Conservation (phyloP, 1,284 basidiomycete species). For the Cutaneotrichosporon sp. region DNA sequence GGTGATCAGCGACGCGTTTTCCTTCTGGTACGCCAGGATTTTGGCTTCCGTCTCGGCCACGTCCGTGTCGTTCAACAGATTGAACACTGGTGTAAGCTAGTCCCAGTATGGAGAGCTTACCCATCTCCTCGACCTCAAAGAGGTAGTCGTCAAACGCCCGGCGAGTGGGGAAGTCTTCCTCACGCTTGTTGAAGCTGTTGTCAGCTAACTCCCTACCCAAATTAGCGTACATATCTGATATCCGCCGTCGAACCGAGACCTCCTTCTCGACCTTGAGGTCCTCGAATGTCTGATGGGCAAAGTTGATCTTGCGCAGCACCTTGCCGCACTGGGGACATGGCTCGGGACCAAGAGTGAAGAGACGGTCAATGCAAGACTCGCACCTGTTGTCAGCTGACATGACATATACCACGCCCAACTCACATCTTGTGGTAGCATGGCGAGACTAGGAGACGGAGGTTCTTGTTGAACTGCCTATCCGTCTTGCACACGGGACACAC, state of each 20-base stretch:
- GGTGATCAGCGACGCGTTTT: slow-evolving; percentile 75
- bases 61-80: slow-evolving; percentile 88
- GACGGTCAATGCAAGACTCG: slow-evolving; percentile 92
- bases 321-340: slow-evolving; percentile 91
- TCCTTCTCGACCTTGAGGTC: slow-evolving; percentile 96
- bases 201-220: slow-evolving; percentile 13
- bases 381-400: slow-evolving; percentile 58
- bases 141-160: slow-evolving; percentile 93
- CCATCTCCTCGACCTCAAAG: slow-evolving; percentile 92
- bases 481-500: slow-evolving; percentile 97
- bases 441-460: slow-evolving; percentile 86
- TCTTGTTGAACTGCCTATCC: slow-evolving; percentile 91
- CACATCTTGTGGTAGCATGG: slow-evolving; percentile 99
- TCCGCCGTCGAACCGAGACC: slow-evolving; percentile 76
- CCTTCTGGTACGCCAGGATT: slow-evolving; percentile 69
- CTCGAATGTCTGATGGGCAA: slow-evolving; percentile 94
- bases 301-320: slow-evolving; percentile 86
- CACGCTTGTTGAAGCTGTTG: slow-evolving; percentile 80
- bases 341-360: slow-evolving; percentile 93
- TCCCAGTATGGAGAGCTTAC: slow-evolving; percentile 47
- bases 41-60: slow-evolving; percentile 76
- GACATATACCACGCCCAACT: slow-evolving; percentile 19
- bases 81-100: slow-evolving; percentile 60
- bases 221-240: slow-evolving; percentile 69
- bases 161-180: slow-evolving; percentile 80